A percentile compares a stretch with the other conserved stretches of the same genome.
Evolutionary conservation across 306 rosid species (phyloP).

Genomic region (Acacia melanoxylon): DNA sequence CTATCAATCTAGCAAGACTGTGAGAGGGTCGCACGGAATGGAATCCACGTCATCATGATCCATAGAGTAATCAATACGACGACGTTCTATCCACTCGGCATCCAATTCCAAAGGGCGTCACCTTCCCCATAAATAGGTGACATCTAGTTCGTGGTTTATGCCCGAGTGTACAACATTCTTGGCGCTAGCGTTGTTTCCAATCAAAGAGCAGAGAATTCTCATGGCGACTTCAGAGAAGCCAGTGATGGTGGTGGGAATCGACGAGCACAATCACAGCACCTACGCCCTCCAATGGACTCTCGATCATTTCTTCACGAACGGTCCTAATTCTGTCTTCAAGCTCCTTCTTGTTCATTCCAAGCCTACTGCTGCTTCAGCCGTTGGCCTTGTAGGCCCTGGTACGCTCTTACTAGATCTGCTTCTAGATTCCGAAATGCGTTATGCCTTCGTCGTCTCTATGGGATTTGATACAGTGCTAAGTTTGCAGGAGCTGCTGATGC

Average conservation of each 20-base stretch:
- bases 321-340: slow-evolving; percentile 40
- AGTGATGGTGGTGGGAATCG: slow-evolving; percentile 65
- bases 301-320: slow-evolving; percentile 48
- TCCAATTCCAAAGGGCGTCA: not conserved
- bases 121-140: not conserved
- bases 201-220: not conserved
- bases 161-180: not conserved
- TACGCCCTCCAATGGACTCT: slow-evolving; percentile 71
- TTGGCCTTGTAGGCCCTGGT: slow-evolving; percentile 77
- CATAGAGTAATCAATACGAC: not conserved
- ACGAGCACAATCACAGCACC: slow-evolving; percentile 61
- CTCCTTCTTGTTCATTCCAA: slow-evolving; percentile 67
- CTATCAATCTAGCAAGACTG: not conserved
- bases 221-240: slow-evolving; percentile 45
- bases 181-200: not conserved
- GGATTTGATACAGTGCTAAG: not conserved
- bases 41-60: not conserved
- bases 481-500: slow-evolving; percentile 56
- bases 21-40: not conserved
- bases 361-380: slow-evolving; percentile 41
- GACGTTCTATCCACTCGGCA: not conserved
- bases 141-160: not conserved
- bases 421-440: not conserved
- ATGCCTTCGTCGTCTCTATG: not conserved
- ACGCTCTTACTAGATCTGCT: not conserved